Percentiles rank a stretch among this genome's conserved stretches.
Evolutionary conservation across 2,329 filamentous ascomycete genomes (phyloP).

Genomic region (Epichloe scottii): DNA sequence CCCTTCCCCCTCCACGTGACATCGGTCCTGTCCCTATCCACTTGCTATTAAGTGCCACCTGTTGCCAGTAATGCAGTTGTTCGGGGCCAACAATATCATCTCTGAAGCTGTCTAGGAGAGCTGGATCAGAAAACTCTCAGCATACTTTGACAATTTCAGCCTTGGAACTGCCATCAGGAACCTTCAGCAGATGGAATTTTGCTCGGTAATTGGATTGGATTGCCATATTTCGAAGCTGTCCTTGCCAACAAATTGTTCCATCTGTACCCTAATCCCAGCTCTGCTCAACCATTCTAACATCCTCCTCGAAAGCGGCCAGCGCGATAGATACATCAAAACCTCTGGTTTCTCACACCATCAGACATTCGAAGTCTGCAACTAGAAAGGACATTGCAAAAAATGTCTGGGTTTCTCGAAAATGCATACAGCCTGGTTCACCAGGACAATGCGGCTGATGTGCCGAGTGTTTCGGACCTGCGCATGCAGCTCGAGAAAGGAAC

Average conservation of each 20-base stretch:
- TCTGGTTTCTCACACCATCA: not conserved
- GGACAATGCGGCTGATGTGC: conserved; percentile 92
- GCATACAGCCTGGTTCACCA: conserved; percentile 94
- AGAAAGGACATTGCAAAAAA: conserved; percentile 27
- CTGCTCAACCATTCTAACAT: not conserved
- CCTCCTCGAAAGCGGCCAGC: not conserved
- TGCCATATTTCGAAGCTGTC: not conserved
- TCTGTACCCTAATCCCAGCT: not conserved
- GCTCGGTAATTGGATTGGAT: not conserved
- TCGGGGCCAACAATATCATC: conserved; percentile 1
- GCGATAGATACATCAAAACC: not conserved
- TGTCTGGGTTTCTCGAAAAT: conserved; percentile 90
- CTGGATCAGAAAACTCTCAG: conserved; percentile 13
- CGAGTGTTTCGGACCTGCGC: conserved; percentile 80
- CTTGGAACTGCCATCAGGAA: conserved; percentile 13
- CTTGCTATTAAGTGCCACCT: conserved; percentile 5
- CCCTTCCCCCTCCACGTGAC: conserved; percentile 3
- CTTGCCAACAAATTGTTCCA: not conserved
- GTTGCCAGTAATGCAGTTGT: not conserved
- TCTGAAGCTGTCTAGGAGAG: conserved; percentile 11
- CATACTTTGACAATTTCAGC: conserved; percentile 16
- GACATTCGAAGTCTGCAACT: not conserved
- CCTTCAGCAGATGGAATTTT: conserved; percentile 1
- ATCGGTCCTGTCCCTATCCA: not conserved
- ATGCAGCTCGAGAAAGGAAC: conserved; percentile 88